phyloP scores from a whole-genome alignment of 192 early-diverging fungal genomes.

The Phycomyces blakesleeanus region DNA sequence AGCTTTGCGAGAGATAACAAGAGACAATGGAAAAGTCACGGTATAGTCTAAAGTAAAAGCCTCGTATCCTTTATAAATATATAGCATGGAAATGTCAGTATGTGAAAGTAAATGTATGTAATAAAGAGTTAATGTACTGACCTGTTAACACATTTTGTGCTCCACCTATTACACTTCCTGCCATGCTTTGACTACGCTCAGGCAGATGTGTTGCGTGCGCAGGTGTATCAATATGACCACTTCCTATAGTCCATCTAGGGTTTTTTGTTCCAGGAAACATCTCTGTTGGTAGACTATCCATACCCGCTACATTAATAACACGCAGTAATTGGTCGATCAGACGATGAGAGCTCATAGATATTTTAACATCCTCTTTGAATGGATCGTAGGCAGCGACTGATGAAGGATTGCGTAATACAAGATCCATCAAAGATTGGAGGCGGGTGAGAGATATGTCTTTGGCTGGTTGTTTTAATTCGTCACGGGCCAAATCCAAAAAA shows the following conservation, averaged over 20 bases:
- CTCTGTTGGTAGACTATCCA: conserved; percentile 29
- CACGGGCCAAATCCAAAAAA: conserved; percentile 85
- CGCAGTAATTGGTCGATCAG: conserved; percentile 70
- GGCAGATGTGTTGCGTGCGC: not conserved
- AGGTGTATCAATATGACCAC: not conserved
- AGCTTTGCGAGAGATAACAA: conserved; percentile 80
- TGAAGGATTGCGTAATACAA: conserved; percentile 83
- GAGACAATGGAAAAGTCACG: conserved; percentile 84
- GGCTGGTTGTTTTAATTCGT: conserved; percentile 71
- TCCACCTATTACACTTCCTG: not conserved
- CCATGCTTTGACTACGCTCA: conserved; percentile 14
- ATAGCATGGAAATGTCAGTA: too few relatives aligned
- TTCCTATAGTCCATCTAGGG: not conserved
- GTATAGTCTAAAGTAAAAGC: conserved; percentile 77
- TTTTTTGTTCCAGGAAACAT: conserved; percentile 8
- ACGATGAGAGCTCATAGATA: conserved; percentile 58
- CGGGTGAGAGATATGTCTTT: conserved; percentile 64
- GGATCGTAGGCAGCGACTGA: conserved; percentile 74
- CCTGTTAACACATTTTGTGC: conserved; percentile 7
- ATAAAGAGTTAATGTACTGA: not conserved
- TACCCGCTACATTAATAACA: conserved; percentile 65
- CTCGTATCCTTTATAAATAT: conserved; percentile 54
- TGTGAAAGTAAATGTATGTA: not conserved
- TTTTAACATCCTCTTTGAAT: conserved; percentile 83
- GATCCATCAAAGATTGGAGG: conserved; percentile 82